A percentile compares a stretch with the other conserved stretches of the same genome.
Evolutionary conservation across 305 asterid species (phyloP).

Genomic region (Fraxinus paxiana): DNA sequence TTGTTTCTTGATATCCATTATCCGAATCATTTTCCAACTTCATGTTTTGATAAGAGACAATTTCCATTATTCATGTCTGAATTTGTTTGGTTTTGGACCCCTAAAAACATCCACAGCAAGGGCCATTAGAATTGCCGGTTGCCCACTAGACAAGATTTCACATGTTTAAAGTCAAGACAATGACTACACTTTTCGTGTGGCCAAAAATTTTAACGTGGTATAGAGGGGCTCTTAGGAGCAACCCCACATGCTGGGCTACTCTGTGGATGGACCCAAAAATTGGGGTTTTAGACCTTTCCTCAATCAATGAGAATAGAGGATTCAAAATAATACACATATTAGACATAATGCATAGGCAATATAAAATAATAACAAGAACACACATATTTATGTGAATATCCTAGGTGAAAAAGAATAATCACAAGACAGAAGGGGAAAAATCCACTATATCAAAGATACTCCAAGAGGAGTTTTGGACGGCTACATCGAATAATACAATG

Average conservation of each 20-base stretch:
- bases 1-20: no score
- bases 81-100: neutral
- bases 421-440: no score
- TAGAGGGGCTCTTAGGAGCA: conserved; percentile 13
- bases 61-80: neutral
- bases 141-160: conserved; percentile 40
- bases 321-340: neutral
- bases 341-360: neutral
- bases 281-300: neutral
- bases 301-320: neutral
- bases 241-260: conserved; percentile 24
- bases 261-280: conserved; percentile 8
- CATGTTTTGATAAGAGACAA: neutral
- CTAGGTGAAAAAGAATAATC: no score
- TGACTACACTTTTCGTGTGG: conserved; percentile 33
- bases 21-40: neutral
- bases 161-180: conserved; percentile 25
- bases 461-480: no score
- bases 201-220: conserved; percentile 20
- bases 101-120: conserved; percentile 19
- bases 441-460: neutral
- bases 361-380: no score
- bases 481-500: no score
- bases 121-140: conserved; percentile 36
- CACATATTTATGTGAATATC: no score